Base-by-base conservation (phyloP, 1,284 basidiomycete genomes). In the Bjerkandera adusta region DNA sequence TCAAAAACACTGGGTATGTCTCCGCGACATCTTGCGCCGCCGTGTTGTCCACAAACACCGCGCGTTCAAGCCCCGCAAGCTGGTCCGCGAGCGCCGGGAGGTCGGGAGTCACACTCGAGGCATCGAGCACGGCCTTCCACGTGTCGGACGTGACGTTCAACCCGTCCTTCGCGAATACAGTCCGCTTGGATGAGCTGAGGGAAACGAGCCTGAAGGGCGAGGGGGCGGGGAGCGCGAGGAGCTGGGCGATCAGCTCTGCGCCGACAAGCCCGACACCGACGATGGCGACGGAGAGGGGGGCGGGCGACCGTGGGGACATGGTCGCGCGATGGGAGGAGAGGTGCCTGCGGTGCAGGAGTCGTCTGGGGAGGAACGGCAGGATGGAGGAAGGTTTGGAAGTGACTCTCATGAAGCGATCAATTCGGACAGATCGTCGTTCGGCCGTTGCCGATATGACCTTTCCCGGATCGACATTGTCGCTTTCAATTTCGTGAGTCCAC, bases 1-100 rank as follows among this genome's bases (percentile, higher is more conserved):
- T 70, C 48, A 99, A 71, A 69, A 96, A 88, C 22, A 73, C 68
- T 0, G 97, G 92, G 67, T 99, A 99, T 50, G 89, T 67, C 21
- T 74, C 72, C 2, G 96, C 96, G 29, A 99, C 81, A 13, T 72
- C 74, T 42, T 95, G 88, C 32, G 89, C 87, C 1, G 93, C 91
- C 0, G 97, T 98, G 66, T 95, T 97, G 69, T 99, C 96, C 49
- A 99, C 88, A 16, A 99, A 67, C 3, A 91, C 85, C 25, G 89
- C 85, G 45, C 42, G 46, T 1, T 48, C 33, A n/a, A 51, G 42
- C 7, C 58, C 60, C 16, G 67, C 64, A 22, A 83, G 71, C 51
- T 74, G 68, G 26, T 63, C 62, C 36, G 73, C 73, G 52, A 76
- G 72, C 47, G 68, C 66, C 1, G 67, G 58, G 5, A 85, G 60